A percentile compares a stretch with the other conserved stretches of the same genome.
Evolutionary conservation across 2,329 filamentous ascomycete species (phyloP).

Genomic region (Penicillium sp.): DNA sequence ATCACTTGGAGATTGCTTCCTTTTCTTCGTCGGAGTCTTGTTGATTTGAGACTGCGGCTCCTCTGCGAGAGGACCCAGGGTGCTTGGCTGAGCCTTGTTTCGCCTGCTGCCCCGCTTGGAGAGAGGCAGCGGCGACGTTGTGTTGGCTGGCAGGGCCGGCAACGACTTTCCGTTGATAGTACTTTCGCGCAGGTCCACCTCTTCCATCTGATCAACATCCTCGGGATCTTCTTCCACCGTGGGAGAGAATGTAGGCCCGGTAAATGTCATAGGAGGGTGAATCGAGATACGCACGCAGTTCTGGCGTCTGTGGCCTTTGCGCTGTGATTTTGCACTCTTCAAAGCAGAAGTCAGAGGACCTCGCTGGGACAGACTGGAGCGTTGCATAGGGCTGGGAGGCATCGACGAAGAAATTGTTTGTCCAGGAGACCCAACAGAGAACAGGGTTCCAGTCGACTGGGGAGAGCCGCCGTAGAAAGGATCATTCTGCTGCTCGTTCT

Average conservation of each 20-base stretch:
- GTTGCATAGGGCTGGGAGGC: constrained; percentile 24
- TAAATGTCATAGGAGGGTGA: constrained; percentile 36
- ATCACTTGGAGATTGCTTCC: constrained; percentile 17
- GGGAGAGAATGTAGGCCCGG: constrained; percentile 32
- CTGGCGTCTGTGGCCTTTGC: constrained; percentile 42
- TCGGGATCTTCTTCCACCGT: constrained; percentile 38
- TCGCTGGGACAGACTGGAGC: constrained; percentile 21
- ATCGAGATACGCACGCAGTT: constrained; percentile 46
- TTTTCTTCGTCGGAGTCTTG: constrained; percentile 27
- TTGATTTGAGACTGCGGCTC: constrained; percentile 17
- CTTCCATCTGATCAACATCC: constrained; percentile 33
- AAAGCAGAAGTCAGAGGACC: constrained; percentile 31
- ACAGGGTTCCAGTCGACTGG: constrained; percentile 17
- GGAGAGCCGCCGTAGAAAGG: constrained; percentile 27
- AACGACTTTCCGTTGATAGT: constrained; percentile 19
- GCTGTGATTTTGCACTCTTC: constrained; percentile 32
- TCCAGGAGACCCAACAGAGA: constrained; percentile 19
- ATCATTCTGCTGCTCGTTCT: constrained; percentile 23
- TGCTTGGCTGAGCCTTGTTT: constrained; percentile 18
- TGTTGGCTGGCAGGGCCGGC: constrained; percentile 6
- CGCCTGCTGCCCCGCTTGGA: constrained; percentile 21
- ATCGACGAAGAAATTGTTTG: constrained; percentile 13
- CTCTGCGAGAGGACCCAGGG: constrained; percentile 22
- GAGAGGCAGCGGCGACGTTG: constrained; percentile 13
- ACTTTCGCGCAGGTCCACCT: constrained; percentile 25